Percentiles rank a stretch among this genome's conserved stretches.
phyloP scores from a whole-genome alignment of 2,329 filamentous ascomycete species.

The Botrytis tulipae region DNA sequence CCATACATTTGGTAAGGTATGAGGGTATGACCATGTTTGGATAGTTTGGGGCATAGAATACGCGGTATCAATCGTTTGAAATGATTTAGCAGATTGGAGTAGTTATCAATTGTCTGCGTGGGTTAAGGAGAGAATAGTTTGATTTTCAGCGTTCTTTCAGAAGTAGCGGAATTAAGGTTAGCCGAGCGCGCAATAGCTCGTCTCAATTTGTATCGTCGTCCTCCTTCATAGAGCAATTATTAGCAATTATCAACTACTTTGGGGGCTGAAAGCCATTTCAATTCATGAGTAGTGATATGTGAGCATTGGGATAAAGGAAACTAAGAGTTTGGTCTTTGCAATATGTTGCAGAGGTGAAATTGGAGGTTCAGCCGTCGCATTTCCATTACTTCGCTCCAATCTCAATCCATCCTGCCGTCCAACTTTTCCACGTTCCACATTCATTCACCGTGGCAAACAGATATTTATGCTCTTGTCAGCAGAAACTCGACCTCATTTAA shows the following conservation, averaged over 20 bases:
- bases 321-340: slow-evolving; percentile 21
- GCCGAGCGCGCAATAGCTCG: slow-evolving; percentile 21
- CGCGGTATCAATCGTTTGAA: neutral
- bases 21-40: neutral
- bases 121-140: slow-evolving; percentile 18
- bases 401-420: slow-evolving; percentile 16
- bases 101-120: slow-evolving; percentile 18
- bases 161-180: slow-evolving; percentile 26
- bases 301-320: slow-evolving; percentile 23
- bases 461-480: slow-evolving; percentile 31
- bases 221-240: slow-evolving; percentile 36
- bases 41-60: neutral
- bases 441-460: slow-evolving; percentile 26
- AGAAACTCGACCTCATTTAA: neutral
- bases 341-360: slow-evolving; percentile 31
- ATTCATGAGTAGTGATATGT: slow-evolving; percentile 34
- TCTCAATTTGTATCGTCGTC: slow-evolving; percentile 28
- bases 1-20: neutral
- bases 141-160: slow-evolving; percentile 23
- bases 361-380: slow-evolving; percentile 22
- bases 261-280: slow-evolving; percentile 27
- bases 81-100: slow-evolving; percentile 15
- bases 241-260: slow-evolving; percentile 31
- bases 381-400: slow-evolving; percentile 15
- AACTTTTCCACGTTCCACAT: slow-evolving; percentile 22